Base-by-base conservation (phyloP, 139 green algal genomes). In the Marvania coccoides region DNA sequence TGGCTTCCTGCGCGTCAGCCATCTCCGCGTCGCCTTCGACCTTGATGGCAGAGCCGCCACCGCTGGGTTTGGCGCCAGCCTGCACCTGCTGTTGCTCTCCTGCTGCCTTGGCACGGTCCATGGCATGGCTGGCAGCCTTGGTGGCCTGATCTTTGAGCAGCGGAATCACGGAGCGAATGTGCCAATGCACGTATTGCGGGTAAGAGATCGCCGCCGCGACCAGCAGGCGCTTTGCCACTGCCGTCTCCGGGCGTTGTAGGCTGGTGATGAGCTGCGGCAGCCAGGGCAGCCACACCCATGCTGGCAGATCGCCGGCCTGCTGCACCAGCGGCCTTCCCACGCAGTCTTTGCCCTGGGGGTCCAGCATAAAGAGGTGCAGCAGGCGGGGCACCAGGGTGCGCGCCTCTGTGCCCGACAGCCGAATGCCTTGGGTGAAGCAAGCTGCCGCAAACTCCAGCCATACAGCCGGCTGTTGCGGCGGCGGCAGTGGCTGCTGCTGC, bases 211-310 rank as follows among this genome's bases (percentile, higher is more conserved):
- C 72, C 4, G 80, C 73, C 24, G 72, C 51, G 2, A 47, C 39
- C 23, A 88, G 65, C n/a, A 86, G 48, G 61, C 75, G 61, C 65
- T 88, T 90, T 7, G 76, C 78, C 40, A 84, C 61, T 1, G 66
- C 47, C 9, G 67, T 71, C 75, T 99, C 94, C 26, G 82, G 80
- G 4, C 89, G 77, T 60, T 91, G 84, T 63, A 98, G 82, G 9
- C 72, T 75, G 6, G 80, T 80, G 59, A 97, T 81, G 61, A 99
- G 84, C 83, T 98, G 92, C 0, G 89, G 89, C 7, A 95, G 72
- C 82, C 87, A 98, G 19, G 81, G 69, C 65, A 98, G 83, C 94
- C 94, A 98, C 54, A 95, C 83, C 84, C 86, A 95, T n/a, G 70
- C 48, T 0, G 93, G 90, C 15, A 97, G 55, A 30, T 85, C 74